These are phyloP conservation scores for Leucosporidium scottii DNA, from an alignment of 768 basidiomycete species.

Conservation along the genomic window DNA sequence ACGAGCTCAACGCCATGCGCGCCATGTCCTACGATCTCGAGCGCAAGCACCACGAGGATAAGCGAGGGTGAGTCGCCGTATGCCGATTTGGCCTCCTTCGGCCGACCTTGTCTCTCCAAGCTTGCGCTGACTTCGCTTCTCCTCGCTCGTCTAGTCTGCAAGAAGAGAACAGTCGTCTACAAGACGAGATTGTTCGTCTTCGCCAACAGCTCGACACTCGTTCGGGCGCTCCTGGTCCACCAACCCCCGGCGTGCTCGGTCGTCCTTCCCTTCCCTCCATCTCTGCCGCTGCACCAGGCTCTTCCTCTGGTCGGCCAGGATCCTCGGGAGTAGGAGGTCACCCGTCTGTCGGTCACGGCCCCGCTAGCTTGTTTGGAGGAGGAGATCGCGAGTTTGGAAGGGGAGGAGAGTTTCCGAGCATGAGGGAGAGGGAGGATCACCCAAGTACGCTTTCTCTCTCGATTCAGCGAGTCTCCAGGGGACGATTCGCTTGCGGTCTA, in stretches of 20 bases:
- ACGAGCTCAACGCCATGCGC: slow-evolving; percentile 81
- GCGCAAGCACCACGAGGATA: slow-evolving; percentile 64
- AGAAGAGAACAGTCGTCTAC: slow-evolving; percentile 23
- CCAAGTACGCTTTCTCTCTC: no score
- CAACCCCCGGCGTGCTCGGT: not conserved
- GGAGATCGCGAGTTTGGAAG: no score
- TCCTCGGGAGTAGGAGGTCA: no score
- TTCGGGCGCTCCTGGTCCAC: slow-evolving; percentile 8
- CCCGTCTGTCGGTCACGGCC: no score
- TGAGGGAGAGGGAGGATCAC: no score
- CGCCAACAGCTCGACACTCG: slow-evolving; percentile 36
- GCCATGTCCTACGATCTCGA: slow-evolving; percentile 89
- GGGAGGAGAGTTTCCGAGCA: no score
- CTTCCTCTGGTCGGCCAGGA: no score
- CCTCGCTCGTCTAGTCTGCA: slow-evolving; percentile 13
- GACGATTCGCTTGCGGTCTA: no score
- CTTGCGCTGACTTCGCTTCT: not conserved
- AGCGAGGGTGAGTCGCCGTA: slow-evolving; percentile 22
- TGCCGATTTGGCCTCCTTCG: not conserved
- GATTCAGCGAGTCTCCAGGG: no score
- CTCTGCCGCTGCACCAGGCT: not conserved
- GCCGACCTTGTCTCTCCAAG: not conserved
- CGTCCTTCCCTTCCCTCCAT: not conserved
- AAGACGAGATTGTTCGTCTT: slow-evolving; percentile 36
- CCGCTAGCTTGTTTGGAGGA: no score